These are phyloP conservation scores for Pelargonium cotyledonis DNA, from an alignment of 441 rosid species.

Conservation along the genomic window DNA sequence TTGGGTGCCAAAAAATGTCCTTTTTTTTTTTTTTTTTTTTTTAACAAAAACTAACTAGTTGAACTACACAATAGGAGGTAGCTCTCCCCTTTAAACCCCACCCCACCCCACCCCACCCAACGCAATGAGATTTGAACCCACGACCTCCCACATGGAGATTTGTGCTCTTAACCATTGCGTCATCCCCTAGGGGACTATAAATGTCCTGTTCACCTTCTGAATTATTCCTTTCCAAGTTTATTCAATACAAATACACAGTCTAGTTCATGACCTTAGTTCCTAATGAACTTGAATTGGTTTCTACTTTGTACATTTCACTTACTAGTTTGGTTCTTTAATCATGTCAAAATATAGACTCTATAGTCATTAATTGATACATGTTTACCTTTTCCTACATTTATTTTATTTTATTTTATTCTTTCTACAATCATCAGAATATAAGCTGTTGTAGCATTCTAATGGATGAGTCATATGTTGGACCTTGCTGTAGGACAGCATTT, in stretches of 20 bases:
- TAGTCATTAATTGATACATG: conserved; percentile 5
- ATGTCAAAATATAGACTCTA: background rate
- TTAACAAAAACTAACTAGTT: too few relatives aligned
- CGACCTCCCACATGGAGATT: too few relatives aligned
- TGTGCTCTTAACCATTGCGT: too few relatives aligned
- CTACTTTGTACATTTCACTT: background rate
- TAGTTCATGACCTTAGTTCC: background rate
- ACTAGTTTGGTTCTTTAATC: background rate
- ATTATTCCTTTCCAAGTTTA: background rate
- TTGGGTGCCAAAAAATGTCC: too few relatives aligned
- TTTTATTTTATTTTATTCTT: background rate
- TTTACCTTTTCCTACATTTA: background rate
- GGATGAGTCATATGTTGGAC: background rate
- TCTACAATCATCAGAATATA: background rate
- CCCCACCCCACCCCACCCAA: too few relatives aligned
- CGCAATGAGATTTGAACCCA: too few relatives aligned
- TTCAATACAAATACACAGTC: conserved; percentile 1
- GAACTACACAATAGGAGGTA: too few relatives aligned
- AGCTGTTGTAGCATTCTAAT: background rate
- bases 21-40: too few relatives aligned
- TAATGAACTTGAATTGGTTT: background rate
- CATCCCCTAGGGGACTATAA: too few relatives aligned
- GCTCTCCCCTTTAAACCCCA: too few relatives aligned
- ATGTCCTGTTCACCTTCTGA: background rate
- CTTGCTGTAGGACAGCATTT: conserved; percentile 56